Evolutionary conservation across 345 rosid species (phyloP).

Genomic region (Brassica rapa): DNA sequence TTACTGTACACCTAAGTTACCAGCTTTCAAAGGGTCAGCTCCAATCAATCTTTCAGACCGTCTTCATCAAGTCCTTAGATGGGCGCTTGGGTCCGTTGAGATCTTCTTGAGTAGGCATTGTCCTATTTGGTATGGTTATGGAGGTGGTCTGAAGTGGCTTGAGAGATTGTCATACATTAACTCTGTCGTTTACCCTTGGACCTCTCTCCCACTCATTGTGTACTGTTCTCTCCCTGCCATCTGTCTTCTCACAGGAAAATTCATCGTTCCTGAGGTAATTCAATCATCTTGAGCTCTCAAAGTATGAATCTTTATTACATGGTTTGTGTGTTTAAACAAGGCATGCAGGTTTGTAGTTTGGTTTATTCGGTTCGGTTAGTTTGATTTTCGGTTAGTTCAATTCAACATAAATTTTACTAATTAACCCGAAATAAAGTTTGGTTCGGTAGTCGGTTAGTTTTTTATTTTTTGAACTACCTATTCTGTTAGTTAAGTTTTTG

Average conservation of each 20-base stretch:
- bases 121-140: slow-evolving; percentile 99
- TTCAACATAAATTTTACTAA: background rate
- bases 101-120: slow-evolving; percentile 96
- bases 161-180: slow-evolving; percentile 93
- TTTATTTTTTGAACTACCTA: no score
- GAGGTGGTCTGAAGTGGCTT: slow-evolving; percentile 94
- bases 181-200: slow-evolving; percentile 96
- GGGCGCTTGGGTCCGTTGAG: slow-evolving; percentile 99
- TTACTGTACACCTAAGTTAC: slow-evolving; percentile 82
- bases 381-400: background rate
- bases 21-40: slow-evolving; percentile 96
- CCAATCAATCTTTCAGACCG: slow-evolving; percentile 98
- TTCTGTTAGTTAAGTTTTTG: background rate
- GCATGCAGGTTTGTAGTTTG: background rate
- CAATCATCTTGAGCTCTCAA: slow-evolving; percentile 13
- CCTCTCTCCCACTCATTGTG: slow-evolving; percentile 84
- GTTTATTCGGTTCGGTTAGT: background rate
- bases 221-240: slow-evolving; percentile 95
- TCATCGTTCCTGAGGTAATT: slow-evolving; percentile 97
- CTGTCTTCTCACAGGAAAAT: slow-evolving; percentile 91
- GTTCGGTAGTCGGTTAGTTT: background rate
- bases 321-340: background rate
- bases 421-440: background rate
- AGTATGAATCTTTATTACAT: background rate
- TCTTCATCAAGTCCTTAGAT: slow-evolving; percentile 91